A percentile compares a stretch with the other conserved stretches of the same genome.
phyloP scores from a whole-genome alignment of 2,329 filamentous ascomycete species.

The Aspergillus sp. region DNA sequence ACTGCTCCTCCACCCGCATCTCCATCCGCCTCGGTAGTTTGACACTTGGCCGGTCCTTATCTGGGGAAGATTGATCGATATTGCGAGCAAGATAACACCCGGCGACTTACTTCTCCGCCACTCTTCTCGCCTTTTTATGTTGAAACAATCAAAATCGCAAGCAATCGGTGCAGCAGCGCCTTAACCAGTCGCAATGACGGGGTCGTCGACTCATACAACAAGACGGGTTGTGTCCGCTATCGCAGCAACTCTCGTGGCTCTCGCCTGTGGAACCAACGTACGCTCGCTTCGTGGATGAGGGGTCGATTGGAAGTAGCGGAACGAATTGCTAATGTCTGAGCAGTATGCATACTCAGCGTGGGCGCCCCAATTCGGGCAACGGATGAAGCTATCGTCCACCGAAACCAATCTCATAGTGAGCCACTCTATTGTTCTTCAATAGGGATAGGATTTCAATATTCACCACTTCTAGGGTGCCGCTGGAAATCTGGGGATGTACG shows the following conservation, averaged over 20 bases:
- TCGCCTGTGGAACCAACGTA: constrained; percentile 92
- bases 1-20: not conserved
- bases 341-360: constrained; percentile 98
- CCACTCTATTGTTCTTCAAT: constrained; percentile 4
- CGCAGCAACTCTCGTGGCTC: constrained; percentile 75
- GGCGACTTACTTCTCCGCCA: too few relatives aligned
- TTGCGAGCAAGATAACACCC: not conserved
- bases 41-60: not conserved
- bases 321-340: constrained; percentile 14
- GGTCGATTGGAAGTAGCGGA: not conserved
- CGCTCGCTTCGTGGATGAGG: constrained; percentile 3
- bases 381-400: constrained; percentile 81
- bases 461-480: constrained; percentile 46
- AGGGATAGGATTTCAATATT: constrained; percentile 9
- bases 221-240: constrained; percentile 76
- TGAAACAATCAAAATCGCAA: too few relatives aligned
- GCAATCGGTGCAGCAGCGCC: not conserved
- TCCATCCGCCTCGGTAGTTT: not conserved
- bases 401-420: constrained; percentile 84
- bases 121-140: too few relatives aligned
- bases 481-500: constrained; percentile 79
- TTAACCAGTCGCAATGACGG: constrained; percentile 18
- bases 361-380: constrained; percentile 90
- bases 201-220: constrained; percentile 20
- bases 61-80: not conserved